These are phyloP conservation scores for Ceratocystiopsis sp. DNA, from an alignment of 2,329 filamentous ascomycete genomes.

Conservation along the genomic window DNA sequence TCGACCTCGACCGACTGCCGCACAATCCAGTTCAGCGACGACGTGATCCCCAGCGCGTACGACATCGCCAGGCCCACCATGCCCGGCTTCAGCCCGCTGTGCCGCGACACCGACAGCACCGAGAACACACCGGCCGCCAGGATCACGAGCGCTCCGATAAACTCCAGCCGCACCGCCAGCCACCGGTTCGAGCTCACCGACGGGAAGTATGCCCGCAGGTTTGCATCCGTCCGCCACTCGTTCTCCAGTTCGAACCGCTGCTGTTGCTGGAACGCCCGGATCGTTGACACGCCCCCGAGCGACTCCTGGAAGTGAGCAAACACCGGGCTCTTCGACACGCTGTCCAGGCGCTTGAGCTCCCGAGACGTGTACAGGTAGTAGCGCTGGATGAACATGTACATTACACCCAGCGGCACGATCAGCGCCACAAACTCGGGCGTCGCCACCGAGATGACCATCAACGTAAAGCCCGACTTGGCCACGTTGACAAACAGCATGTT, in stretches of 20 bases:
- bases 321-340: constrained; percentile 86
- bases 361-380: constrained; percentile 95
- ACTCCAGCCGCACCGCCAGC: constrained; percentile 87
- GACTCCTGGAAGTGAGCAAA: constrained; percentile 98
- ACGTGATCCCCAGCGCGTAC: constrained; percentile 91
- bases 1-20: constrained; percentile 98
- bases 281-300: constrained; percentile 82
- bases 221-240: constrained; percentile 92
- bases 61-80: constrained; percentile 89
- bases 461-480: constrained; percentile 62
- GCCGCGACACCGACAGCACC: constrained; percentile 59
- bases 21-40: constrained; percentile 97
- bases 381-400: constrained; percentile 87
- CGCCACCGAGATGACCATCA: constrained; percentile 66
- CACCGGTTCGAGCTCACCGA: constrained; percentile 89
- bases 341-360: constrained; percentile 90
- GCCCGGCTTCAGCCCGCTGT: constrained; percentile 48
- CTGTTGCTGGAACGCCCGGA: constrained; percentile 85
- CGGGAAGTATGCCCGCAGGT: constrained; percentile 85
- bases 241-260: constrained; percentile 80
- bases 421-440: constrained; percentile 68
- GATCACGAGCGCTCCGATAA: constrained; percentile 89
- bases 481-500: constrained; percentile 85
- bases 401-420: constrained; percentile 60
- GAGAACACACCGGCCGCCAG: constrained; percentile 68